A percentile compares a stretch with the other conserved stretches of the same genome.
phyloP scores from a whole-genome alignment of 2,329 filamentous ascomycete species.

The Fusarium coicis region DNA sequence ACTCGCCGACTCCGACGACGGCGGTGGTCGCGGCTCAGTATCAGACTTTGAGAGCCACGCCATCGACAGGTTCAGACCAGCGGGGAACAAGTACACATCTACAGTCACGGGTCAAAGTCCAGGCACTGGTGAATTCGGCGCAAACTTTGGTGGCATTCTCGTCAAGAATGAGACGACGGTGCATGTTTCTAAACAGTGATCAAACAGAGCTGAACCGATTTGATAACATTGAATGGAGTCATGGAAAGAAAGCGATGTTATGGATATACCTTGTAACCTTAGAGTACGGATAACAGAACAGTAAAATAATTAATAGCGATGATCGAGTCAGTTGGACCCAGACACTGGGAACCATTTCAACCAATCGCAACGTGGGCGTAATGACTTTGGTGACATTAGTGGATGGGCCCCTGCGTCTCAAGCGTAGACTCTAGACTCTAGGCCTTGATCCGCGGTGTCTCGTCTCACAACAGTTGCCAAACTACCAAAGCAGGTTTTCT shows the following conservation, averaged over 20 bases:
- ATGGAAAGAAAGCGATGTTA: background rate
- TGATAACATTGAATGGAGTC: background rate
- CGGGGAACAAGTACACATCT: slow-evolving; percentile 24
- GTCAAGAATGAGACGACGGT: slow-evolving; percentile 42
- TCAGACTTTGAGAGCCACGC: slow-evolving; percentile 42
- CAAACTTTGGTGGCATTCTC: slow-evolving; percentile 31
- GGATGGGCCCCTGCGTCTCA: background rate
- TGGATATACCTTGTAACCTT: background rate
- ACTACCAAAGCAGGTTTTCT: background rate
- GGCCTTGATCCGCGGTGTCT: background rate
- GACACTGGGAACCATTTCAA: background rate
- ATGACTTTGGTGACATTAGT: background rate
- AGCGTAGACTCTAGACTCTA: background rate
- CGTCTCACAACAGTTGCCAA: background rate
- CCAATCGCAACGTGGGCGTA: background rate
- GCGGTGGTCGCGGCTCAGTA: background rate
- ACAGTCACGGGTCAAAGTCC: slow-evolving; percentile 25
- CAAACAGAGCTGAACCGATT: background rate
- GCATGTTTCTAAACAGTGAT: slow-evolving; percentile 13
- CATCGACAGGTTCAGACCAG: slow-evolving; percentile 20
- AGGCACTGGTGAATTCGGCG: background rate
- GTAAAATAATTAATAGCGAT: background rate
- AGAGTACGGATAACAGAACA: too few relatives aligned
- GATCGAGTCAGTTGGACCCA: background rate
- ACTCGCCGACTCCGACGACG: slow-evolving; percentile 28